phyloP scores from a whole-genome alignment of 176 grass and related monocot species.

The Oryza punctata region DNA sequence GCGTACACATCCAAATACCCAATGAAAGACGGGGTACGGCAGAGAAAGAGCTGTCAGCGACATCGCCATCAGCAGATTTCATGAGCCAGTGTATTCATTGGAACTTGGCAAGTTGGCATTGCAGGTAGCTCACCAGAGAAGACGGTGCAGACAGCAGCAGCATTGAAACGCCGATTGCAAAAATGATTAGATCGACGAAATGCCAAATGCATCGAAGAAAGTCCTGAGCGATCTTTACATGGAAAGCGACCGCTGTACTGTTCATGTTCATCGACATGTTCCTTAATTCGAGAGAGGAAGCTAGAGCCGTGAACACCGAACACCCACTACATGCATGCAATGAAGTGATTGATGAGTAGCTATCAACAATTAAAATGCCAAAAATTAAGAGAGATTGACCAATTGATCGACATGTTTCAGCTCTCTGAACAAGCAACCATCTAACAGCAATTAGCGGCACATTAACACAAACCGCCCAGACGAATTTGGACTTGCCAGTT shows the following conservation, averaged over 20 bases:
- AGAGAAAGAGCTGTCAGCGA: not conserved
- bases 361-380: not conserved
- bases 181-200: not conserved
- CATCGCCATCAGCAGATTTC: not conserved
- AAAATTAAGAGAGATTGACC: not conserved
- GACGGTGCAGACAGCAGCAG: conserved; percentile 37
- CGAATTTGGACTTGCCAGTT: not conserved
- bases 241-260: conserved; percentile 24
- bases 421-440: conserved; percentile 1
- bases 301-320: not conserved
- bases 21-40: not conserved
- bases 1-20: not conserved
- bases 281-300: not conserved
- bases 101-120: not conserved
- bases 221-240: conserved; percentile 25
- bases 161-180: conserved; percentile 27
- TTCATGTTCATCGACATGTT: not conserved
- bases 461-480: conserved; percentile 44
- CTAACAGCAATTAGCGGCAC: conserved; percentile 34
- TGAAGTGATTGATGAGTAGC: not conserved
- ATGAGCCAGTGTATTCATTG: not conserved
- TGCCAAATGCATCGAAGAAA: not conserved
- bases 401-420: conserved; percentile 8
- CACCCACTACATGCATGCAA: not conserved
- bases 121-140: conserved; percentile 25